Evolutionary conservation across 805 yeast genomes (phyloP), one percentile per base, ranked within the genome.

Genomic region (Cyberlindnera japonica): DNA sequence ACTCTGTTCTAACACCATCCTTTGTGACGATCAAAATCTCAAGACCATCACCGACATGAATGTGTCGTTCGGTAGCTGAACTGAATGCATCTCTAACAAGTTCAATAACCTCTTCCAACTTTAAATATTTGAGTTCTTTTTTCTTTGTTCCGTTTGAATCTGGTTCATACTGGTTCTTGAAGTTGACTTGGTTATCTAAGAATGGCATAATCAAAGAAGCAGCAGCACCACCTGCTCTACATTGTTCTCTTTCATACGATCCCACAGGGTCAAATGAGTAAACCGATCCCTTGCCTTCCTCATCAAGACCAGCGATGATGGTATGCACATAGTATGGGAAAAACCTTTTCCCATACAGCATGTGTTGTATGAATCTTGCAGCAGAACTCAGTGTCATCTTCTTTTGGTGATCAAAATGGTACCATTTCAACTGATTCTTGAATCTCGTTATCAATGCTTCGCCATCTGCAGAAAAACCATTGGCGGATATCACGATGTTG

Each of bases 231-330:
- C 95, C 97, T 3, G 98, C 98, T 58, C 97, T 79, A 66, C 96
- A 88, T 61, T 90, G 96, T 63, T 90, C 97, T 56, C 96, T 79
- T 67, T 93, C 98, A 61, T 93, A 93, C 2, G 96, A 88, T 3
- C 99, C 99, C 43, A 93, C 96, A 2, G 98, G 98, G 62, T 93
- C 99, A 62, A 87, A 93, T 12, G 98, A 90, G 63, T 86, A 93
- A 26, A 93, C 87, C 3, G 96, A 88, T 28, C 99, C 99, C 54
- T 82, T 82, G 11, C 99, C 99, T 19, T 71, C 69, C 45, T 70
- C 74, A 58, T 89, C 97, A 49, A 93, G 71, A 15, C 99, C 99
- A 3, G 96, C 96, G 55, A 93, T 74, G 54, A 93, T 81, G 5
- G 98, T 93, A 61, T 89, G 89, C 23, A 90, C 97, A 59, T 93